Percentiles rank a stretch among this genome's conserved stretches.
Conservation (phyloP, 257 asterid genomes). For the Plectranthus barbatus region DNA sequence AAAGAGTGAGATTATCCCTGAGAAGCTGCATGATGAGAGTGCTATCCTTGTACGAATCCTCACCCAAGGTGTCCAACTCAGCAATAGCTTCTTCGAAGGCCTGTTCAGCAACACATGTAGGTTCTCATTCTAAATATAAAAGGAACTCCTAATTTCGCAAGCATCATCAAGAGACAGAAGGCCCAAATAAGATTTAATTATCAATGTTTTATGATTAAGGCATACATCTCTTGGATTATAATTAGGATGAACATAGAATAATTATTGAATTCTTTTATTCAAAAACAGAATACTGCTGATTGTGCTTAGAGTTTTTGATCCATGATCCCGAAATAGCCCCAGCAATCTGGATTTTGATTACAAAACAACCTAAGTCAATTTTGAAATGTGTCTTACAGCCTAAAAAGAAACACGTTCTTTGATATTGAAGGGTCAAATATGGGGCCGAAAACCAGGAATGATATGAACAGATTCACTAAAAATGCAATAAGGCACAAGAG, state of each 20-base stretch:
- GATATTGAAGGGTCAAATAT: background rate
- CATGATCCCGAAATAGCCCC: background rate
- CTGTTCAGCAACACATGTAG: constrained; percentile 17
- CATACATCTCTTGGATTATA: background rate
- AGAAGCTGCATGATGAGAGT: constrained; percentile 64
- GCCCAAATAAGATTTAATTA: background rate
- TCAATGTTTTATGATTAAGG: background rate
- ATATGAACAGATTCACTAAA: background rate
- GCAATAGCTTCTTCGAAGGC: constrained; percentile 70
- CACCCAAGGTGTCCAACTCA: constrained; percentile 57
- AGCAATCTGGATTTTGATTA: background rate
- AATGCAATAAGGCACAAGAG: background rate
- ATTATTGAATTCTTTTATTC: background rate
- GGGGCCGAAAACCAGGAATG: background rate
- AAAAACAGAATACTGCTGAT: background rate
- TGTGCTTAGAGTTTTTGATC: background rate
- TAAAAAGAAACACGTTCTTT: background rate
- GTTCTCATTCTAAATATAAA: background rate
- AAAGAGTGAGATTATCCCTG: constrained; percentile 65
- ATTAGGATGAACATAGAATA: background rate
- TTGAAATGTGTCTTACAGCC: background rate
- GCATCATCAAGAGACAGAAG: background rate
- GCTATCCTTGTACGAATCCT: constrained; percentile 64
- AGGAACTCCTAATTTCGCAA: background rate
- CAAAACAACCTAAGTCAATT: background rate